Evolutionary conservation across 1,139 yeast species (phyloP).

Genomic region (Sugiyamaella japonica): DNA sequence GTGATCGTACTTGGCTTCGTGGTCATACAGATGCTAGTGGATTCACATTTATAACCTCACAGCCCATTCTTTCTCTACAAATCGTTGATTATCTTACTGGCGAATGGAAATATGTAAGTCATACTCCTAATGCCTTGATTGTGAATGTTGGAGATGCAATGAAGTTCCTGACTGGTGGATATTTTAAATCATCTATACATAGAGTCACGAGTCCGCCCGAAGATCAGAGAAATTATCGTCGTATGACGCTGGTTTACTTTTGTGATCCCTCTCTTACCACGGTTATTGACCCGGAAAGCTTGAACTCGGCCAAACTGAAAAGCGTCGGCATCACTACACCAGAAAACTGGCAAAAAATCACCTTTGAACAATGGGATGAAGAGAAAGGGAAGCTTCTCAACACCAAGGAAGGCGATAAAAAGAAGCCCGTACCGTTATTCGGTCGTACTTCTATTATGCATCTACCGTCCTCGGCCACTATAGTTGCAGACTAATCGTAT

Average conservation of each 20-base stretch:
- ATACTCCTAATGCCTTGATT: conserved; percentile 48
- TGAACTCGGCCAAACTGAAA: conserved; percentile 44
- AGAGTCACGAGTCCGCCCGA: conserved; percentile 50
- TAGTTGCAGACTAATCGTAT: background rate
- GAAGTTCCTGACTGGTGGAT: conserved; percentile 52
- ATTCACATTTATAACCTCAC: conserved; percentile 51
- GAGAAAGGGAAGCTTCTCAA: conserved; percentile 45
- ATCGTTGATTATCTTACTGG: conserved; percentile 49
- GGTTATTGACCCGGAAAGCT: conserved; percentile 45
- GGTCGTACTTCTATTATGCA: conserved; percentile 37
- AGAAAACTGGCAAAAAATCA: conserved; percentile 44
- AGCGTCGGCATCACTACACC: conserved; percentile 35
- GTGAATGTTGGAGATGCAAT: conserved; percentile 53
- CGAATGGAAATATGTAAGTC: conserved; percentile 51
- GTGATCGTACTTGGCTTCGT: conserved; percentile 48
- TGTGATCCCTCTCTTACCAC: conserved; percentile 42
- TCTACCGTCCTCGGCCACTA: background rate
- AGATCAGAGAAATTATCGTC: conserved; percentile 44
- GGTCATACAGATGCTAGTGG: conserved; percentile 55
- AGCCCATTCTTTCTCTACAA: conserved; percentile 50
- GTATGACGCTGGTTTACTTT: conserved; percentile 50
- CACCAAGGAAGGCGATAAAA: conserved; percentile 43
- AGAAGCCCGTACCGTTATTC: conserved; percentile 42
- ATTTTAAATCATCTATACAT: conserved; percentile 50
- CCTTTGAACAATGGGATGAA: conserved; percentile 46